Evolutionary conservation across 208 protist species (phyloP), one percentile per base, ranked within the genome.

Genomic region (Crithidia fasciculata): DNA sequence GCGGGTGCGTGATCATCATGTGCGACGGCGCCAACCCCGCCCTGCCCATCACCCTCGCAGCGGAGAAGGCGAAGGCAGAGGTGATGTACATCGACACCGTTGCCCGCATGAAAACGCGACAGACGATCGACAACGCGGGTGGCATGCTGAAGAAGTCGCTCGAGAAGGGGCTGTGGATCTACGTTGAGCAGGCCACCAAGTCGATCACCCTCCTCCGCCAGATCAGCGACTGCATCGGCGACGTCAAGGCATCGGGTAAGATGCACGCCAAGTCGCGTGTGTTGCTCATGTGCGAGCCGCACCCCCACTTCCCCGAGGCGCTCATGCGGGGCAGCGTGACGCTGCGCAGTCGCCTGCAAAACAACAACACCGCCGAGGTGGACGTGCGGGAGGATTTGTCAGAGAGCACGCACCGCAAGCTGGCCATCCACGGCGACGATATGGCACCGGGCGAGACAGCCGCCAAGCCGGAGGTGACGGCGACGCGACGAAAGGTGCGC

Each of bases 41-140:
- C 8, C 82, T 94, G 62, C 82, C 87, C 43, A 89, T 96, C 70
- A 83, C 86, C n/a, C 65, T 92, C 12, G 88, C 89, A 0, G 89
- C 92, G 3, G 80, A 92, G 69, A 78, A 74, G 53, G 86, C 87
- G 16, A 74, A 81, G 43, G 78, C 76, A n/a, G 83, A 91, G 36
- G 82, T 95, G 44, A 94, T 96, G 92, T 95, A 95, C 82, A 94
- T 96, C 61, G 91, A 96, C 78, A 87, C 92, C 16, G 85, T 96
- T 6, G 85, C 83, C 16, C 89, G 92, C 56, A 92, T 96, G 74
- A 96, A 96, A 66, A 91, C 92, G 50, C 81, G 92, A 49, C 92
- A 96, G 72, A 86, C 78, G 53, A 91, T 96, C 69, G 79, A 85
- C 28, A 85, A 89, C 50, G 85, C 89, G 3, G 92, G 84, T 16